These are phyloP conservation scores for Trametes coccinea DNA, from an alignment of 768 basidiomycete species.

Conservation along the genomic window DNA sequence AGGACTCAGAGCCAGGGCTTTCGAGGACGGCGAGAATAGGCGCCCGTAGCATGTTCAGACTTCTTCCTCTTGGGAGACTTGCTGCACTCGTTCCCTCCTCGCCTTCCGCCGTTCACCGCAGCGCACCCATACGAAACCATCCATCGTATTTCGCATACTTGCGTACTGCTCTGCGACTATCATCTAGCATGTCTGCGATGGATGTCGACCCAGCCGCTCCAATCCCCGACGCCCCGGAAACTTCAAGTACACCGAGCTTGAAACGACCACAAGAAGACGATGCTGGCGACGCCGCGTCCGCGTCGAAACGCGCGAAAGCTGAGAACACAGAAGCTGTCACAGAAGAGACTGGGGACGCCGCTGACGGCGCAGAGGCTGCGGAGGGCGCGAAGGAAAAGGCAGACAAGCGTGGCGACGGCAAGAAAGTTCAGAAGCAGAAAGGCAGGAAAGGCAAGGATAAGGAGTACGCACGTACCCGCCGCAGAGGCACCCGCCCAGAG, in stretches of 20 bases:
- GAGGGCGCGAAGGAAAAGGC: background rate
- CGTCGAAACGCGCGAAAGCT: conserved; percentile 16
- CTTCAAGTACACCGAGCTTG: conserved; percentile 1
- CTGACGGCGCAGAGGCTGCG: background rate
- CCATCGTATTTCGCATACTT: background rate
- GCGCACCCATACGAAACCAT: too few species aligned
- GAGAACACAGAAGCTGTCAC: background rate
- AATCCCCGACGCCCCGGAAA: background rate
- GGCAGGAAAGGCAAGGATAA: conserved; percentile 19
- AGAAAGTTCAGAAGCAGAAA: conserved; percentile 14
- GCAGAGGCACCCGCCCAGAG: conserved; percentile 26
- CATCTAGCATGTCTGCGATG: conserved; percentile 12
- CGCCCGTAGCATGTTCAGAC: conserved; percentile 15
- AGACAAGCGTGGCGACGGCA: conserved; percentile 4
- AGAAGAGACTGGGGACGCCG: background rate
- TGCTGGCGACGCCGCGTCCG: background rate
- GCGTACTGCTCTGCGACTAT: background rate
- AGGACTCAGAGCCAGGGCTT: background rate
- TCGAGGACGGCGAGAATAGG: background rate
- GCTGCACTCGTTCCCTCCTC: background rate
- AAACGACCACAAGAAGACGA: conserved; percentile 15
- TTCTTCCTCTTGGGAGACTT: conserved; percentile 4
- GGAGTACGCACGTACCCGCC: conserved; percentile 15
- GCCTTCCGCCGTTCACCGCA: background rate
- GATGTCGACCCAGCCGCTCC: conserved; percentile 4